phyloP scores from a whole-genome alignment of 2,329 filamentous ascomycete genomes.

The Cladosporium sp. region DNA sequence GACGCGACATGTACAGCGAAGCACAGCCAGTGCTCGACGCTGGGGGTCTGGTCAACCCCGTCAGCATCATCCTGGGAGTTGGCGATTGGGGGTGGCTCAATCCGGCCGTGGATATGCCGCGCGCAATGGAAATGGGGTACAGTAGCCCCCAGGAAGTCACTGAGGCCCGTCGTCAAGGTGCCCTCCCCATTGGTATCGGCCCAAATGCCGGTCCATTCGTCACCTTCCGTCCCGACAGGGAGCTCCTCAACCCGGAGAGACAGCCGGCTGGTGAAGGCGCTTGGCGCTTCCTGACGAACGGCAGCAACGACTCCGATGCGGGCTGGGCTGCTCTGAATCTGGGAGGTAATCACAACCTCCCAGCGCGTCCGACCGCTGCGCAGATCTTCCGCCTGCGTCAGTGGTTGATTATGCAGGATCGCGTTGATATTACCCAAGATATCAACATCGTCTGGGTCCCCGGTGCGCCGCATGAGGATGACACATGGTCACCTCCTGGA shows the following conservation, averaged over 20 bases:
- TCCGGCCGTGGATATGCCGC: background rate
- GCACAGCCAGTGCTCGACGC: background rate
- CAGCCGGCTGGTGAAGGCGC: background rate
- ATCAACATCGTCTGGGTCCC: constrained; percentile 8
- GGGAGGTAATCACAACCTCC: background rate
- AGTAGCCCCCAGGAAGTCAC: background rate
- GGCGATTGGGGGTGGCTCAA: background rate
- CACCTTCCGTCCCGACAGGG: background rate
- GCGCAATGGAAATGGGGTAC: background rate
- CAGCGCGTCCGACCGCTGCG: background rate
- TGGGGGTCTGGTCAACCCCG: background rate
- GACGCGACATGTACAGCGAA: background rate
- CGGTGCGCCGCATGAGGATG: background rate
- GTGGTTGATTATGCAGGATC: background rate
- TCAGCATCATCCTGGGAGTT: background rate
- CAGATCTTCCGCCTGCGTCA: constrained; percentile 4
- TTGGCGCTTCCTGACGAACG: constrained; percentile 4
- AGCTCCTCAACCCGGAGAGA: background rate
- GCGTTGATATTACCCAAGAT: background rate
- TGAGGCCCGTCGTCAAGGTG: background rate
- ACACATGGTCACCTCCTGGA: too few relatives aligned
- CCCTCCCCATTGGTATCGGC: background rate
- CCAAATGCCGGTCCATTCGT: constrained; percentile 4
- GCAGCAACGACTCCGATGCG: background rate
- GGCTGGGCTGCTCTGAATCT: constrained; percentile 2